These are phyloP conservation scores for Fusarium pseudoanthophilum DNA, from an alignment of 2,329 filamentous ascomycete genomes.

Conservation along the genomic window DNA sequence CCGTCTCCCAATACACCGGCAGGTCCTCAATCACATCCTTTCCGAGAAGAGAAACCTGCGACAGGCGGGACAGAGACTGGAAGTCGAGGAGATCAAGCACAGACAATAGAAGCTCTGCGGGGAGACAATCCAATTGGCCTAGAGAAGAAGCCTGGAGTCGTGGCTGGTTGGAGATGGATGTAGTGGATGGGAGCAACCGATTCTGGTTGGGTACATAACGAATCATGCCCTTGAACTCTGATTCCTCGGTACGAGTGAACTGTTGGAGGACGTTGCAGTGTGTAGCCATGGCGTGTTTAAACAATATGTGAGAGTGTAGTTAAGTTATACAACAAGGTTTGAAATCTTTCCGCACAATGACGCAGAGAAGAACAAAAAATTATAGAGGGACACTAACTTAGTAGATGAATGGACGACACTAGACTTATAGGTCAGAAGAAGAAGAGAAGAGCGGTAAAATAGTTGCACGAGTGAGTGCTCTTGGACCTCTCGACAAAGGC, in stretches of 20 bases:
- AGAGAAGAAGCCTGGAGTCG: conserved; percentile 32
- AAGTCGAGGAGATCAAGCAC: conserved; percentile 45
- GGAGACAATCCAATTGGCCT: conserved; percentile 44
- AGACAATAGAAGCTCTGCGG: conserved; percentile 41
- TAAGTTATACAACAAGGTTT: neutral
- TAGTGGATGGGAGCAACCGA: conserved; percentile 17
- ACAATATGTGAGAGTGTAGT: neutral
- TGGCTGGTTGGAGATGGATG: conserved; percentile 10
- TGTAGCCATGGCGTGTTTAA: conserved; percentile 12
- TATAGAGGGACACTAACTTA: conserved; percentile 15
- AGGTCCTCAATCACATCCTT: conserved; percentile 44
- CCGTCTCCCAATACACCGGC: conserved; percentile 54
- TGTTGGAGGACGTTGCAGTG: conserved; percentile 16
- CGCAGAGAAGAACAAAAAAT: conserved; percentile 11
- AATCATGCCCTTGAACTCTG: conserved; percentile 38
- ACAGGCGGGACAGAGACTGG: conserved; percentile 45
- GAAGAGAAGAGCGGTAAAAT: conserved; percentile 28
- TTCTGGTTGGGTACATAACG: conserved; percentile 14
- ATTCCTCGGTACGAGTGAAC: conserved; percentile 28
- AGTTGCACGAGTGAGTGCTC: conserved; percentile 17
- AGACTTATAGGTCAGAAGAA: conserved; percentile 27
- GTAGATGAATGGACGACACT: conserved; percentile 22
- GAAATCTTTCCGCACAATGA: neutral
- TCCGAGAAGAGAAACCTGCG: conserved; percentile 39
- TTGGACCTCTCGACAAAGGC: conserved; percentile 18